phyloP scores from a whole-genome alignment of 768 basidiomycete species.

The Amanita brunnescens region DNA sequence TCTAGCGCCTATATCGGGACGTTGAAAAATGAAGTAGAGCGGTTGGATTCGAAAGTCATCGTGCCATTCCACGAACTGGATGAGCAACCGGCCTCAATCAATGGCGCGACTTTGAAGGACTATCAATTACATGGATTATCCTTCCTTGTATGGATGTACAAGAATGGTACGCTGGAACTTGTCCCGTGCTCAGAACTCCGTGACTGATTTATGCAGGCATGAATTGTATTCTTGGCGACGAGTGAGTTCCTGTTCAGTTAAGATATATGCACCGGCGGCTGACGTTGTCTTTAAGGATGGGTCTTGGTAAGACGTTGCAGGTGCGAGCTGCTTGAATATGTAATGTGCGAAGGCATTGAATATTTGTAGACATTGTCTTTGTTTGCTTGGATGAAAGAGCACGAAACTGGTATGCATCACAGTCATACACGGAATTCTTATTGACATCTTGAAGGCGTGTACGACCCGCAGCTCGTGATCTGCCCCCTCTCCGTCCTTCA shows the following conservation, averaged over 20 bases:
- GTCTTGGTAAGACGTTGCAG: slow-evolving; percentile 59
- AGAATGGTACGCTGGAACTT: slow-evolving; percentile 38
- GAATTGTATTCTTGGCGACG: slow-evolving; percentile 68
- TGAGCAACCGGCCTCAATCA: slow-evolving; percentile 42
- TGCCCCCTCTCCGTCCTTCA: slow-evolving; percentile 64
- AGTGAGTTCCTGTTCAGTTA: slow-evolving; percentile 26
- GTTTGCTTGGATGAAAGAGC: slow-evolving; percentile 60
- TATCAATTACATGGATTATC: slow-evolving; percentile 64
- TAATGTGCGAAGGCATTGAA: not conserved
- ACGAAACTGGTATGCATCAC: slow-evolving; percentile 24
- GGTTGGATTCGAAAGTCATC: slow-evolving; percentile 14
- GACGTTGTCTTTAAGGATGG: slow-evolving; percentile 33
- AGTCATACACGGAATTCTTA: not conserved
- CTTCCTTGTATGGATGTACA: slow-evolving; percentile 57
- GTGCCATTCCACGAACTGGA: slow-evolving; percentile 30
- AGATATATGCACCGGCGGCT: not conserved
- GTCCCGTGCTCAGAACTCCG: slow-evolving; percentile 5
- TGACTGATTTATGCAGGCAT: slow-evolving; percentile 31
- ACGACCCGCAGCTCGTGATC: slow-evolving; percentile 60
- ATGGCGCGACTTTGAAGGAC: slow-evolving; percentile 57
- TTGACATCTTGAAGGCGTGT: slow-evolving; percentile 19
- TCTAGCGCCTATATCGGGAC: slow-evolving; percentile 25
- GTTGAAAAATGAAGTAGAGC: slow-evolving; percentile 22
- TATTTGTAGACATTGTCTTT: slow-evolving; percentile 41
- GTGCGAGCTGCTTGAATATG: slow-evolving; percentile 16